Base-by-base conservation (phyloP, 108 stramenopile genomes). In the Nannochloropsis oceanica region DNA sequence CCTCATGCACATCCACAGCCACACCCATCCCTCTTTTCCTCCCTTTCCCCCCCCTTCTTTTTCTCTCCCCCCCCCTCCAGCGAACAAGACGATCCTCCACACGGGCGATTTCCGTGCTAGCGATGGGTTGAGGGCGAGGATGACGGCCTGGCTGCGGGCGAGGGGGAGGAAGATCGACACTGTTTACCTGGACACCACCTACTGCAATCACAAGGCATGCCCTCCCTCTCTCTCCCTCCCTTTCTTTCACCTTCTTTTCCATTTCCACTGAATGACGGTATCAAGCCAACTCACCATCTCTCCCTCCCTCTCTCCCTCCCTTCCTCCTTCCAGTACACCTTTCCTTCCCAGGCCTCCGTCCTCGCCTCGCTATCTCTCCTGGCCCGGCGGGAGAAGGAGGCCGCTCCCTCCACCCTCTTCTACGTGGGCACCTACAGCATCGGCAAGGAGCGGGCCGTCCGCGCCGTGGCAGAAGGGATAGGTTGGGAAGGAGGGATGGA, bases 371-470 rank as follows among this genome's bases (percentile, higher is more conserved):
- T 95, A 3, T 85, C 85, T 24, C 22, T 24, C 82, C 84, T 91
- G 26, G 93, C 89, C 27, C 84, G 87, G 81, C 44, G 50, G 59
- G 92, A 88, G 44, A 82, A 89, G 79, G 26, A 43, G 73, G 80
- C 82, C 24, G 79, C 83, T 42, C 82, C 88, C 14, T 84, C 43
- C 82, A 92, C 93, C 8, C 90, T 97, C 0, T 92, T 95, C 82
- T 83, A 96, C n/a, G 95, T 97, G 84, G 96, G 96, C 11, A 92
- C 94, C 18, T 97, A 97, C 85, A 95, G 94, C 0, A 96, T 97
- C 44, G 96, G 96, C 25, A 97, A 97, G 86, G 96, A 97, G 84
- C 90, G 90, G 79, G 94, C 96, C n/a, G 95, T 94, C 81, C 81
- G 95, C 42, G 91, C 94, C 12, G 95, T 96, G 27, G 96, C 96